Conservation (phyloP, 164 flowering plant species). For the Aristolochia californica region DNA sequence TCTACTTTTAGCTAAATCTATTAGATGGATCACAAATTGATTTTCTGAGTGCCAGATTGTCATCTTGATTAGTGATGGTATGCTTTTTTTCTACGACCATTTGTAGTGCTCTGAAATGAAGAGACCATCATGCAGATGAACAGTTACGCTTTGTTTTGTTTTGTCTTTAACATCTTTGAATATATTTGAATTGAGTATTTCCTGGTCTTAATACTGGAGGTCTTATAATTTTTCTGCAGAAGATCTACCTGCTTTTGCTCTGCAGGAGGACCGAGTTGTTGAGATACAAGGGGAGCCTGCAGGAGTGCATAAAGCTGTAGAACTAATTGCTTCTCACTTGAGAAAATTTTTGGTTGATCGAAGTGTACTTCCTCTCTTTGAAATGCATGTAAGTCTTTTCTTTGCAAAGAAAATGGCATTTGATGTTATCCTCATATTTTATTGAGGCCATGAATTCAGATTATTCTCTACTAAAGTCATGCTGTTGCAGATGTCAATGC, state of each 20-base stretch:
- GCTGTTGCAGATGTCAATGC: conserved; percentile 53
- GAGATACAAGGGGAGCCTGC: conserved; percentile 79
- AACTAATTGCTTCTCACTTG: conserved; percentile 71
- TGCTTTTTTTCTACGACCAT: too few species aligned
- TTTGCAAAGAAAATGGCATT: not conserved
- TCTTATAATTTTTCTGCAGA: conserved; percentile 42
- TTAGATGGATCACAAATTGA: too few species aligned
- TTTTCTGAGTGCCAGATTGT: too few species aligned
- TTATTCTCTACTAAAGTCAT: too few species aligned
- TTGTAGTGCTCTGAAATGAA: too few species aligned
- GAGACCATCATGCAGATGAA: not conserved
- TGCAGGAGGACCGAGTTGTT: conserved; percentile 87
- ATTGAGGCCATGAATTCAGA: too few species aligned
- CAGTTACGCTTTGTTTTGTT: not conserved
- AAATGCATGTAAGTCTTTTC: conserved; percentile 49
- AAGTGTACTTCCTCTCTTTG: conserved; percentile 70
- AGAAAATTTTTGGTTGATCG: conserved; percentile 94
- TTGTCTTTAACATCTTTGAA: not conserved
- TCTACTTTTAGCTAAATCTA: too few species aligned
- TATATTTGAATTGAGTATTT: not conserved
- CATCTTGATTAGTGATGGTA: too few species aligned
- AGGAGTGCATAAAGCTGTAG: conserved; percentile 73
- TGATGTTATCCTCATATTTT: not conserved
- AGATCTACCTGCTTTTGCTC: conserved; percentile 78
- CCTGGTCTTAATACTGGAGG: too few species aligned